A percentile compares a stretch with the other conserved stretches of the same genome.
phyloP scores from a whole-genome alignment of 2,329 filamentous ascomycete species.

The Hirsutella thompsonii region DNA sequence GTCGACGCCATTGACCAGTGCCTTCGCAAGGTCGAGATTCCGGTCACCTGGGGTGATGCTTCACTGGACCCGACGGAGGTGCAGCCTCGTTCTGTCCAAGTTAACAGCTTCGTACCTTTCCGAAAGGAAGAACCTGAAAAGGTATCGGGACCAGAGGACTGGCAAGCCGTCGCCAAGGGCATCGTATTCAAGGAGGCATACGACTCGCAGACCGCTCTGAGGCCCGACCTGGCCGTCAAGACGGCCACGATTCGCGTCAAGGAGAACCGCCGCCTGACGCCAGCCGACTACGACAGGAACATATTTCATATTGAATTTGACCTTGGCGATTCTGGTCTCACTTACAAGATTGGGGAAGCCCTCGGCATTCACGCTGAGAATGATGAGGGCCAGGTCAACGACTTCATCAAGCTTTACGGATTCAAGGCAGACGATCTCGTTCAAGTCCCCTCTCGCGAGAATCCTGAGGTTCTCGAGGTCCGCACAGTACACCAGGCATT shows the following conservation, averaged over 20 bases:
- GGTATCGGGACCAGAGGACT: constrained; percentile 52
- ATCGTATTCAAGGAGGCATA: constrained; percentile 93
- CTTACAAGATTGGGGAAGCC: constrained; percentile 93
- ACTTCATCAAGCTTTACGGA: constrained; percentile 85
- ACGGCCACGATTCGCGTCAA: constrained; percentile 82
- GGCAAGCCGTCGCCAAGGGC: constrained; percentile 76
- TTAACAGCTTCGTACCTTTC: constrained; percentile 74
- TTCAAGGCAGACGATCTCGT: constrained; percentile 73
- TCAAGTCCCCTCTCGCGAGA: constrained; percentile 80
- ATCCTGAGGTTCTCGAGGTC: constrained; percentile 61
- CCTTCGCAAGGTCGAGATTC: constrained; percentile 62
- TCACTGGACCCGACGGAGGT: constrained; percentile 37
- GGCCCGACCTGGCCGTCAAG: constrained; percentile 77
- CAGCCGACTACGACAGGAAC: constrained; percentile 82
- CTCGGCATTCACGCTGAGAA: constrained; percentile 95
- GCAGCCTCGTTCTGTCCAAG: constrained; percentile 50
- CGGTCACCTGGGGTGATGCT: constrained; percentile 66
- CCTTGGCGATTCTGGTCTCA: constrained; percentile 78
- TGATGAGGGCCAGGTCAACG: constrained; percentile 60
- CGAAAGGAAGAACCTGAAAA: constrained; percentile 64
- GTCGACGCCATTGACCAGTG: constrained; percentile 56
- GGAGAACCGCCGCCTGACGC: constrained; percentile 90
- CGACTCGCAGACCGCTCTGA: constrained; percentile 56
- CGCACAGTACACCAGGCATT: constrained; percentile 89
- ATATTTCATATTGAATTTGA: constrained; percentile 99